Percentiles rank a stretch among this genome's conserved stretches.
phyloP scores from a whole-genome alignment of 169 alveolate species.

The Sarcocystis neurona region DNA sequence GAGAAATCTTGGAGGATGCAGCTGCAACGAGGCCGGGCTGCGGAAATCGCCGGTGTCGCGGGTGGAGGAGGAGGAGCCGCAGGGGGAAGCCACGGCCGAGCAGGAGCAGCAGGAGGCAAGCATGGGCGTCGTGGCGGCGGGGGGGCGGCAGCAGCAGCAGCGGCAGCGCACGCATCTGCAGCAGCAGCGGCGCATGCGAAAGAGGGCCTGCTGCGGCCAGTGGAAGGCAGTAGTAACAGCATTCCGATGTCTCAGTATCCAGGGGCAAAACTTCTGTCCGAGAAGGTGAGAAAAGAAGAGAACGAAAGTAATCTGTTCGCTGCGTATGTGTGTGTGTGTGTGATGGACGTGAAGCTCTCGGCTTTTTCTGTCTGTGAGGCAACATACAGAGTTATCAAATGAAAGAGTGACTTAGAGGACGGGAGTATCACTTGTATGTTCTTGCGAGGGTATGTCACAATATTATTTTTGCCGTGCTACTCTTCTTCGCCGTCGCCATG shows the following conservation, averaged over 20 bases:
- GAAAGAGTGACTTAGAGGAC: no score
- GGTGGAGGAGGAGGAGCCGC: constrained; percentile 10
- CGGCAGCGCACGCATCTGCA: constrained; percentile 40
- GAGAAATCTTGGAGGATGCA: constrained; percentile 65
- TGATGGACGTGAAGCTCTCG: no score
- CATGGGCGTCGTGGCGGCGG: neutral
- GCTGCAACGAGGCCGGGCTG: constrained; percentile 47
- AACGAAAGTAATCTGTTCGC: no score
- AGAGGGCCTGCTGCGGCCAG: neutral
- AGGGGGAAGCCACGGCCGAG: neutral
- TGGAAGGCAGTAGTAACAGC: constrained; percentile 3
- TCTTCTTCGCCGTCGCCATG: no score
- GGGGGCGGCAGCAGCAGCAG: constrained; percentile 48
- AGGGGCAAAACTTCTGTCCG: constrained; percentile 47
- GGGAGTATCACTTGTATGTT: no score
- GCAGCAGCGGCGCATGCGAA: constrained; percentile 15
- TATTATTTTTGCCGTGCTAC: no score
- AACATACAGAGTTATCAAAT: no score
- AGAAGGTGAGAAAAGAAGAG: neutral
- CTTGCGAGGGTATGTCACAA: no score
- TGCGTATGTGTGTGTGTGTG: no score
- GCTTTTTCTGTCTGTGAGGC: no score
- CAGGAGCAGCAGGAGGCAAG: neutral
- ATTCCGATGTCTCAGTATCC: constrained; percentile 39
- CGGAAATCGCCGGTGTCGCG: neutral